phyloP scores from a whole-genome alignment of 169 alveolate species.

The Plasmodium inui region DNA sequence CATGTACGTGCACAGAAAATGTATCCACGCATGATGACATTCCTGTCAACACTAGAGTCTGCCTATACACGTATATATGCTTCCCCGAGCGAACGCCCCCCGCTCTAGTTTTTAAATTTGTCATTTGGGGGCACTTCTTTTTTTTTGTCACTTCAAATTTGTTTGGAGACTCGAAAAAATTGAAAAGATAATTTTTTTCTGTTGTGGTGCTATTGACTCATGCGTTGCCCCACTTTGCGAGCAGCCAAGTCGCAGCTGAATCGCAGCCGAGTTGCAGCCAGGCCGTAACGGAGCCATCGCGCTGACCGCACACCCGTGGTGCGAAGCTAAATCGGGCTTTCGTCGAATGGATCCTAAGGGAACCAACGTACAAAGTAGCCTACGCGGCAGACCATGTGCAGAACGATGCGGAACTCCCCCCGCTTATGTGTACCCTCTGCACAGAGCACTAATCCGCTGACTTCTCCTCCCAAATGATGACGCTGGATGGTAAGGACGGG shows the following conservation, averaged over 20 bases:
- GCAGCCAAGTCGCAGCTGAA: not conserved
- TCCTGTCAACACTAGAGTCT: not conserved
- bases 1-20: not conserved
- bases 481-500: not conserved
- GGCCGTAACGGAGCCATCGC: not conserved
- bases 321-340: not conserved
- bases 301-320: not conserved
- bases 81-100: not conserved
- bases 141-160: not conserved
- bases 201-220: not conserved
- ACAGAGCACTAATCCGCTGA: not conserved
- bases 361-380: not conserved
- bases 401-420: not conserved
- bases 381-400: not conserved
- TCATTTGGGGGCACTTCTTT: not conserved
- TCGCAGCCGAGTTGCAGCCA: not conserved
- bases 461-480: not conserved
- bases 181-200: too few relatives aligned
- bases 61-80: not conserved
- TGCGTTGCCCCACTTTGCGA: not conserved
- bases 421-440: not conserved
- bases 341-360: not conserved
- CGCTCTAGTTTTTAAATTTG: not conserved
- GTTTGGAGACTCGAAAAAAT: not conserved
- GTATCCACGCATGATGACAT: not conserved